Conservation (phyloP, 805 yeast genomes). For the Saccharomycopsis sp. region DNA sequence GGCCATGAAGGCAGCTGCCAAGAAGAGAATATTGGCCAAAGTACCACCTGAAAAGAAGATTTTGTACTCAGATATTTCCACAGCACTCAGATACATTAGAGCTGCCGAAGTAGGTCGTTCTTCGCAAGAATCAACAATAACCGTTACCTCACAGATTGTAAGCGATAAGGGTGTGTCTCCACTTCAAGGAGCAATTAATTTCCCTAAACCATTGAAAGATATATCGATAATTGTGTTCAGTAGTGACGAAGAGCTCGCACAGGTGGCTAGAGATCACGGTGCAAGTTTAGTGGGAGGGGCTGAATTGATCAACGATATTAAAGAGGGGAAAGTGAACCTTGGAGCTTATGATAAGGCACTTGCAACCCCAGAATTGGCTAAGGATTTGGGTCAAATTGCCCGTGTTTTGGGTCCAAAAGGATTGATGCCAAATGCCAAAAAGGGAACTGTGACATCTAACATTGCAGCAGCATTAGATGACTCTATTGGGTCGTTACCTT, state of each 20-base stretch:
- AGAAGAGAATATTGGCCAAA: slow-evolving; percentile 33
- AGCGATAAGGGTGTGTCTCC: slow-evolving; percentile 76
- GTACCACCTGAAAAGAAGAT: slow-evolving; percentile 45
- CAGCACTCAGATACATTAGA: slow-evolving; percentile 71
- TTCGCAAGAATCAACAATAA: slow-evolving; percentile 58
- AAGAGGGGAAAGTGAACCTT: slow-evolving; percentile 40
- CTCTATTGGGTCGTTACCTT: slow-evolving; percentile 64
- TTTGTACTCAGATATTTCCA: slow-evolving; percentile 61
- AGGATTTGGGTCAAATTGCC: slow-evolving; percentile 61
- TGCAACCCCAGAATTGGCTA: slow-evolving; percentile 76
- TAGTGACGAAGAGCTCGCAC: slow-evolving; percentile 43
- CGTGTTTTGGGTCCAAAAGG: slow-evolving; percentile 82
- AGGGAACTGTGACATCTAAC: slow-evolving; percentile 78
- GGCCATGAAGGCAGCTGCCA: slow-evolving; percentile 25
- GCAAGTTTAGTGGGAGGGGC: slow-evolving; percentile 67
- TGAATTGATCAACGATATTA: slow-evolving; percentile 59
- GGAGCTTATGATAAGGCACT: slow-evolving; percentile 63
- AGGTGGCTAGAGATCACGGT: slow-evolving; percentile 50
- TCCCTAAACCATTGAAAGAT: slow-evolving; percentile 67
- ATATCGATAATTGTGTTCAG: slow-evolving; percentile 67
- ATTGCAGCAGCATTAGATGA: slow-evolving; percentile 44
- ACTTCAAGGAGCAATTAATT: slow-evolving; percentile 59
- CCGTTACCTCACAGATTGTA: slow-evolving; percentile 56
- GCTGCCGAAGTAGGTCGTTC: slow-evolving; percentile 91
- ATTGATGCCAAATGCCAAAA: slow-evolving; percentile 79